These are phyloP conservation scores for Neonectria magnoliae DNA, from an alignment of 2,329 filamentous ascomycete species.

Conservation along the genomic window DNA sequence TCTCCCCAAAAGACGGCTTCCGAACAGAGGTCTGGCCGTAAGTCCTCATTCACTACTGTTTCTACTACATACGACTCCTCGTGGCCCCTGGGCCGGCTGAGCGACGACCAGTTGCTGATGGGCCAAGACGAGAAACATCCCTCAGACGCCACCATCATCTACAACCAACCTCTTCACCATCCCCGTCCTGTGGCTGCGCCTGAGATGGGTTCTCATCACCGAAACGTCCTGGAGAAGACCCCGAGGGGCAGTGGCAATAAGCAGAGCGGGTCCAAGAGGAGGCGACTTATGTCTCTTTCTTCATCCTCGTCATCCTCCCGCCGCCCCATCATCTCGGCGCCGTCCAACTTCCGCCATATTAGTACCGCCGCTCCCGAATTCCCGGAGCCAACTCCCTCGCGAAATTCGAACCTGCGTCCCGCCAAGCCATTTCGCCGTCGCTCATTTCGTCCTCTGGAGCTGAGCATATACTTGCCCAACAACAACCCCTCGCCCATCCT, in stretches of 20 bases:
- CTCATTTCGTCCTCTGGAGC: conserved; percentile 65
- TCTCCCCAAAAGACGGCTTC: conserved; percentile 53
- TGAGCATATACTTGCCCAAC: conserved; percentile 60
- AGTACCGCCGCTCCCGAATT: conserved; percentile 58
- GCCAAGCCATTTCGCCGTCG: conserved; percentile 38
- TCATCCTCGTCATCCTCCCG: conserved; percentile 57
- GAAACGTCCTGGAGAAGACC: conserved; percentile 34
- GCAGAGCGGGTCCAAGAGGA: conserved; percentile 55
- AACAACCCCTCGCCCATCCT: conserved; percentile 64
- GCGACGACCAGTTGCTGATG: conserved; percentile 45
- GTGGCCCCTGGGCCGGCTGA: conserved; percentile 40
- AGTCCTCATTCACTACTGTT: conserved; percentile 44
- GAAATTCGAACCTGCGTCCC: conserved; percentile 36
- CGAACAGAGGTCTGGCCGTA: conserved; percentile 52
- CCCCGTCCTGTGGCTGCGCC: conserved; percentile 42
- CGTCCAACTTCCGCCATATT: conserved; percentile 69
- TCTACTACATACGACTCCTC: conserved; percentile 36
- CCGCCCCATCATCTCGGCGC: conserved; percentile 66
- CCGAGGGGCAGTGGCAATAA: conserved; percentile 50
- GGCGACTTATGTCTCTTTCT: conserved; percentile 56
- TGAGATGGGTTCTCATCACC: conserved; percentile 29
- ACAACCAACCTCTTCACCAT: conserved; percentile 43
- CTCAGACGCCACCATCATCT: conserved; percentile 38
- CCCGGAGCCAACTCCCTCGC: conserved; percentile 34
- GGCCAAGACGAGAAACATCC: conserved; percentile 45